A percentile compares a stretch with the other conserved stretches of the same genome.
Evolutionary conservation across 352 stramenopile species (phyloP).

Genomic region (Phytopythium kandeliae): DNA sequence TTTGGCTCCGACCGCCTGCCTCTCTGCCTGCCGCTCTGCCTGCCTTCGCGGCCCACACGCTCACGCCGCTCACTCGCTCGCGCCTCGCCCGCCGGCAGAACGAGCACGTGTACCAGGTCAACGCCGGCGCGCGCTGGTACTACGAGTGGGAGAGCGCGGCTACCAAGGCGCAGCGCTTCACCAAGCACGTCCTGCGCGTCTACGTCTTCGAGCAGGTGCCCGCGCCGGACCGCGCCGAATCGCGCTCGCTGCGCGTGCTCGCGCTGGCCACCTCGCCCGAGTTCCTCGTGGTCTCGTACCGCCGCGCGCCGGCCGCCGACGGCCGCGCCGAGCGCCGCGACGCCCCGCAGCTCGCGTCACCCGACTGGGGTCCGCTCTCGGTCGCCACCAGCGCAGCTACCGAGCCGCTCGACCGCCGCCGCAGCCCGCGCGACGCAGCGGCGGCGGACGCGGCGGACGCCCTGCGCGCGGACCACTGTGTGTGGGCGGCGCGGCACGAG

Average conservation of each 20-base stretch:
- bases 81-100: background rate
- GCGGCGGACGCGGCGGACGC: background rate
- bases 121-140: constrained; percentile 50
- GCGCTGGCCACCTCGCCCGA: constrained; percentile 32
- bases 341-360: constrained; percentile 16
- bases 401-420: background rate
- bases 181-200: constrained; percentile 46
- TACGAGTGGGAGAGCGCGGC: constrained; percentile 67
- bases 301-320: constrained; percentile 34
- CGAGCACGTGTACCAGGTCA: constrained; percentile 46
- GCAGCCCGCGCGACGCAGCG: background rate
- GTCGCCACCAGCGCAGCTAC: too few species aligned
- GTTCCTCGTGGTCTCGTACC: constrained; percentile 69
- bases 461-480: constrained; percentile 17
- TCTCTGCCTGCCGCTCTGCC: too few species aligned
- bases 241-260: constrained; percentile 27
- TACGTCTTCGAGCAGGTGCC: constrained; percentile 39
- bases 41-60: too few species aligned
- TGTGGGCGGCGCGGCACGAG: constrained; percentile 35
- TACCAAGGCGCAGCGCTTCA: constrained; percentile 58
- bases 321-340: constrained; percentile 31
- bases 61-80: too few species aligned
- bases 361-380: constrained; percentile 1
- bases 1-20: too few species aligned
- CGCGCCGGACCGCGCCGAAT: constrained; percentile 5